Evolutionary conservation across 257 asterid species (phyloP), one percentile per base, ranked within the genome.

Genomic region (Marsdenia floribunda): DNA sequence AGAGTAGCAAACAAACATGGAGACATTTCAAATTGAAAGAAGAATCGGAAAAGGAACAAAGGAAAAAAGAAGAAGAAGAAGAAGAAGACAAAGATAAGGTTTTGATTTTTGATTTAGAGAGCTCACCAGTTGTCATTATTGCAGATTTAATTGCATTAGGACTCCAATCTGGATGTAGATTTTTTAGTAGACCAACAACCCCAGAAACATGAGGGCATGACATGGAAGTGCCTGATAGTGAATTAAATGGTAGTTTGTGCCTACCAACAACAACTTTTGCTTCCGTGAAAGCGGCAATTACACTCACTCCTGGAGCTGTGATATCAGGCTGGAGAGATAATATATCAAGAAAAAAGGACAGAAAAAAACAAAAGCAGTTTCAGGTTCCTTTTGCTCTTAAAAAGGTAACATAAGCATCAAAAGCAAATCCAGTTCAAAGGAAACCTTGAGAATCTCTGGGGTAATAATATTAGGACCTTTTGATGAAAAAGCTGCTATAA

Each of bases 251-350:
- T 54, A 83, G 78, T 2, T 85, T 80, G 5, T 90, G 82, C 2
- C 76, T 79, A 71, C 83, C 93, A 70, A 85, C 83, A 72, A 83
- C 84, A 44, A 77, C 87, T 75, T 82, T 78, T 5, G 92, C 89
- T 76, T 67, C 89, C 0, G 92, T 89, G 40, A 80, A 91, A 63
- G 97, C 97, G 2, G 97, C 96, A 55, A 91, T 84, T 18, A 91
- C 68, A 82, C 87, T 88, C 77, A 93, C 97, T 77, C 98, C 97
- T 4, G 98, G 97, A 15, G 98, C 96, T 52, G 95, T 87, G 44
- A 93, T 85, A 83, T 93, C 97, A 66, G 98, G 97, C 98, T 93
- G 91, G 22, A 84, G 15, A 77, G 47, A 74, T n/a, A n/a, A n/a
- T n/a, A n/a, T n/a, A n/a, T n/a, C n/a, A n/a, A n/a, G n/a, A n/a